phyloP scores from a whole-genome alignment of 352 stramenopile species.

The Phytophthora pini region DNA sequence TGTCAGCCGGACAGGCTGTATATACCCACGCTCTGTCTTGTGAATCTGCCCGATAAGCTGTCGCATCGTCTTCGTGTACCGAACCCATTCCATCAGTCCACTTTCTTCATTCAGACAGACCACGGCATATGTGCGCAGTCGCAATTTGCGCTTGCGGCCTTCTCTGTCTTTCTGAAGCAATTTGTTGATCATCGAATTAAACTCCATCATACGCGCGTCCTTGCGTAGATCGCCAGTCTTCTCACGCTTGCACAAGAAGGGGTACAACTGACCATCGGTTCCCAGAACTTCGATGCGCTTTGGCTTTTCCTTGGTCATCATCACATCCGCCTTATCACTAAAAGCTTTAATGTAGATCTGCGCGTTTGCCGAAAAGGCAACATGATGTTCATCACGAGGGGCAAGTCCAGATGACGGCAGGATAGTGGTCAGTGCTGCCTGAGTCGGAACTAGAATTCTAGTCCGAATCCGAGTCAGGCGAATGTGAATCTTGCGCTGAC shows the following conservation, averaged over 20 bases:
- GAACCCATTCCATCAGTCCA: constrained; percentile 99
- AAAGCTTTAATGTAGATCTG: constrained; percentile 91
- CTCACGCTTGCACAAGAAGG: constrained; percentile 97
- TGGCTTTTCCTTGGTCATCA: constrained; percentile 99
- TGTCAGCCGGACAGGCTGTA: constrained; percentile 79
- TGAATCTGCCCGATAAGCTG: constrained; percentile 88
- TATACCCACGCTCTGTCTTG: constrained; percentile 86
- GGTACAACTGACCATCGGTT: constrained; percentile 77
- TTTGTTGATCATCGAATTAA: constrained; percentile 99
- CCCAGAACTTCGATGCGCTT: constrained; percentile 96
- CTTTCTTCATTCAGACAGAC: constrained; percentile 99
- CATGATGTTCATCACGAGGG: constrained; percentile 55
- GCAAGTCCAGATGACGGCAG: constrained; percentile 71
- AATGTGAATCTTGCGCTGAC: constrained; percentile 84
- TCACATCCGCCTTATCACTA: constrained; percentile 93
- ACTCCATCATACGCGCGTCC: constrained; percentile 99
- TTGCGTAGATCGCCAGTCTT: constrained; percentile 99
- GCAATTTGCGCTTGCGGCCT: constrained; percentile 91
- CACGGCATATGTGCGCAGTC: constrained; percentile 98
- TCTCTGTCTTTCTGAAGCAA: constrained; percentile 94
- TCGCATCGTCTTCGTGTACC: constrained; percentile 95
- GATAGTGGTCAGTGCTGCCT: constrained; percentile 78
- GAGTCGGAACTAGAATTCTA: constrained; percentile 82
- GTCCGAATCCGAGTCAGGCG: constrained; percentile 71
- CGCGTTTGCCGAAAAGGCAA: constrained; percentile 66